A percentile compares a stretch with the other conserved stretches of the same genome.
These are phyloP conservation scores for Pythium coloratum DNA, from an alignment of 352 stramenopile genomes.

Conservation along the genomic window DNA sequence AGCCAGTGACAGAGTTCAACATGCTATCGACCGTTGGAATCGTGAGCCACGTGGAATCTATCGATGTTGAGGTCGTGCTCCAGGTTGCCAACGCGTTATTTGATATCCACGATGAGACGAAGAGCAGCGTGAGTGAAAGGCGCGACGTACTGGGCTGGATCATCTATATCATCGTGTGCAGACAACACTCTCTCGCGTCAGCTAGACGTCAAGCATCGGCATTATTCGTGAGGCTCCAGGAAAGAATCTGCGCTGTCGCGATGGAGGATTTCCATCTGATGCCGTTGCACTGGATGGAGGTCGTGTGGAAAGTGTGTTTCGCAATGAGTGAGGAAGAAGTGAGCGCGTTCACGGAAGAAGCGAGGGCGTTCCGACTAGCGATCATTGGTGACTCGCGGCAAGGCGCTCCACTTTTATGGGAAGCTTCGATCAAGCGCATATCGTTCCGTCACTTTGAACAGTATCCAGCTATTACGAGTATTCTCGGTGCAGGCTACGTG, in stretches of 20 bases:
- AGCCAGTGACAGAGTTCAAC: background rate
- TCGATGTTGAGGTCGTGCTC: constrained; percentile 5
- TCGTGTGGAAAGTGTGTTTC: constrained; percentile 56
- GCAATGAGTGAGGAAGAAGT: constrained; percentile 44
- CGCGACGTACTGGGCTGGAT: constrained; percentile 15
- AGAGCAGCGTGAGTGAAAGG: background rate
- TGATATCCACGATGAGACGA: background rate
- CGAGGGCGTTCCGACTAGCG: constrained; percentile 9
- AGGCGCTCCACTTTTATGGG: background rate
- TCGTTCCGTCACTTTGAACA: constrained; percentile 15
- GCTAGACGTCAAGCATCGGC: background rate
- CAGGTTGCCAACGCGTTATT: background rate
- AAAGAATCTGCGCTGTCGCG: constrained; percentile 29
- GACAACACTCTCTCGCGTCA: constrained; percentile 32
- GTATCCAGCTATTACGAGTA: constrained; percentile 9
- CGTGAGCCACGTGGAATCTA: constrained; percentile 10
- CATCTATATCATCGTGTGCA: constrained; percentile 30
- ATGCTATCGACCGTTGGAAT: constrained; percentile 8
- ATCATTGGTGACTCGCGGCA: background rate
- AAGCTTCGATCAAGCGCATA: constrained; percentile 2
- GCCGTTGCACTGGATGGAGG: constrained; percentile 56
- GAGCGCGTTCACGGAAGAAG: constrained; percentile 34
- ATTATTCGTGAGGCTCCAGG: constrained; percentile 9
- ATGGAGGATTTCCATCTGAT: constrained; percentile 46
- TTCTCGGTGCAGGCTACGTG: constrained; percentile 2